Base-by-base conservation (phyloP, 1,284 basidiomycete species). In the Leccinum subspadiceum region DNA sequence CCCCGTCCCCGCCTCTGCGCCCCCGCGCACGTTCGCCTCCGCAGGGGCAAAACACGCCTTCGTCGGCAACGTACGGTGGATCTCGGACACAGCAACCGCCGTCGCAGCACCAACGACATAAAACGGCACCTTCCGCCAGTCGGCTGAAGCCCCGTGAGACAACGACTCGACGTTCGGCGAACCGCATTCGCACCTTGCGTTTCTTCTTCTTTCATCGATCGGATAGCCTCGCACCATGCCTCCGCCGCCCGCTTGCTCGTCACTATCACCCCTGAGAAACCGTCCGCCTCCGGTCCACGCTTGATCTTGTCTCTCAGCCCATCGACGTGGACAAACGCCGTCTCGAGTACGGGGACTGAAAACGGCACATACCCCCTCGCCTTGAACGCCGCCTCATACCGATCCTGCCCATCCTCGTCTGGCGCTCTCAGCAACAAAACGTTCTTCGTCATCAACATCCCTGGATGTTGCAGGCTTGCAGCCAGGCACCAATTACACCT, bases 71-170 rank as follows among this genome's bases (percentile, higher is more conserved):
- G n/a, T 52, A 3, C 65, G 54, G 10, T 70, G 69, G 24, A 85
- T 75, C 24, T 75, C 71, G 29, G 66, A 62, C 9, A 87, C 73
- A 2, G 80, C 77, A 0, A 76, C 66, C 1, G 83, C 82, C 3
- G 89, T 93, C 1, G 80, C 78, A 20, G 80, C 75, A 0, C 92
- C 92, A 12, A 93, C 88, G 37, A 84, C 87, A 65, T 91, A 93
- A 75, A 93, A 92, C 6, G 87, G 87, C 1, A 82, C 71, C 6
- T 68, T 60, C 2, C 72, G 70, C 88, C 87, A 90, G 57, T 74
- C 70, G 51, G 57, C 71, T 72, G 62, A 4, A 33, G 55, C 52
- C 4, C 17, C 0, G 22, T n/a, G 12, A 53, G 52, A 33, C 17
- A 31, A 17, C n/a, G n/a, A 4, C 41, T 10, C n/a, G 5, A 44